Evolutionary conservation across 2,329 filamentous ascomycete genomes (phyloP).

Genomic region (Dryadomyces quercivorus): DNA sequence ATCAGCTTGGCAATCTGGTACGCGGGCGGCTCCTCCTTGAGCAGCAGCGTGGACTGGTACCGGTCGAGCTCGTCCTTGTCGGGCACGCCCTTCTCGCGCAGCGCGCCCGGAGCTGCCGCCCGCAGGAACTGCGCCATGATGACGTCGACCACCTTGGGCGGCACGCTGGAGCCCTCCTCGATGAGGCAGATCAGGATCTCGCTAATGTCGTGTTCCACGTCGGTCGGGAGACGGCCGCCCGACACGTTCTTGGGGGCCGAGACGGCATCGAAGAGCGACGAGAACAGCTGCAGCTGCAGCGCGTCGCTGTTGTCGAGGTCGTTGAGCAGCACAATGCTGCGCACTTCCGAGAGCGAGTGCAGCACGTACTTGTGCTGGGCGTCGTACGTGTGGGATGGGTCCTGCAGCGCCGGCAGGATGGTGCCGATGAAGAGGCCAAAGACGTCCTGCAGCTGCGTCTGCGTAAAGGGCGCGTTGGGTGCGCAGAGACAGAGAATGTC

Average conservation of each 20-base stretch:
- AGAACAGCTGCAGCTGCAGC: slow-evolving; percentile 72
- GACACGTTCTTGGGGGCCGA: slow-evolving; percentile 63
- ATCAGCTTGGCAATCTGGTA: slow-evolving; percentile 96
- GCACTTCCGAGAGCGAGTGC: slow-evolving; percentile 78
- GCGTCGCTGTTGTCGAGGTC: slow-evolving; percentile 75
- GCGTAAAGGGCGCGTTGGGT: slow-evolving; percentile 87
- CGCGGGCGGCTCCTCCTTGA: slow-evolving; percentile 79
- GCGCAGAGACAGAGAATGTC: slow-evolving; percentile 89
- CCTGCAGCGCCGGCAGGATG: slow-evolving; percentile 72
- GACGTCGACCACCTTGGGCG: slow-evolving; percentile 74
- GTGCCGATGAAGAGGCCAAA: slow-evolving; percentile 79
- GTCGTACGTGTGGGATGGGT: slow-evolving; percentile 83
- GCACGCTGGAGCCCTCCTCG: slow-evolving; percentile 70
- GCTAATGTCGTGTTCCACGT: slow-evolving; percentile 87
- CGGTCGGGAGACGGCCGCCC: slow-evolving; percentile 78
- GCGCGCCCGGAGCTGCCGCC: slow-evolving; percentile 59
- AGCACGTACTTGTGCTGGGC: slow-evolving; percentile 87
- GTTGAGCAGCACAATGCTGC: slow-evolving; percentile 84
- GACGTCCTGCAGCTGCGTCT: slow-evolving; percentile 87
- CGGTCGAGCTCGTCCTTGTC: slow-evolving; percentile 47
- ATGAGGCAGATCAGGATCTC: slow-evolving; percentile 74
- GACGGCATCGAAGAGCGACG: slow-evolving; percentile 82
- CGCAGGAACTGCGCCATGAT: slow-evolving; percentile 93
- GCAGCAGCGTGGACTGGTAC: slow-evolving; percentile 70
- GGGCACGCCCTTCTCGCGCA: slow-evolving; percentile 38